A percentile compares a stretch with the other conserved stretches of the same genome.
Conservation (phyloP, 2,329 filamentous ascomycete genomes). For the Nothophaeocryptopus gaeumannii region DNA sequence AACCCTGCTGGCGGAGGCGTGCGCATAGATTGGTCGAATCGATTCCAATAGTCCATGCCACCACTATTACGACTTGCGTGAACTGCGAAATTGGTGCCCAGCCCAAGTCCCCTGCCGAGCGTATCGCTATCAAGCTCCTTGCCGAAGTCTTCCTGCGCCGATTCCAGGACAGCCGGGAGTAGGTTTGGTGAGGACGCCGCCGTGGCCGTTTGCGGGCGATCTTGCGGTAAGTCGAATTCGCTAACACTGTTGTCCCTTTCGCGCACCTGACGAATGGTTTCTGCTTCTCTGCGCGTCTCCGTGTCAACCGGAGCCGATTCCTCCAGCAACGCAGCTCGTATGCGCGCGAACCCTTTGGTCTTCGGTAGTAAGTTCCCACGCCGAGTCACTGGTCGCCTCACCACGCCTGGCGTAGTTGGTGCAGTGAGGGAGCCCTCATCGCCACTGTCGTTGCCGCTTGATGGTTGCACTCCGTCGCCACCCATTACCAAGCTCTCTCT, state of each 20-base stretch:
- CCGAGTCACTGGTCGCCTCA: slow-evolving; percentile 77
- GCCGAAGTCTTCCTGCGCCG: slow-evolving; percentile 65
- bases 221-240: slow-evolving; percentile 31
- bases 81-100: slow-evolving; percentile 69
- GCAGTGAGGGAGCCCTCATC: slow-evolving; percentile 57
- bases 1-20: slow-evolving; percentile 63
- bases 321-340: slow-evolving; percentile 83
- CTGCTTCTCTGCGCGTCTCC: slow-evolving; percentile 85
- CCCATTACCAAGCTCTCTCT: slow-evolving; percentile 88
- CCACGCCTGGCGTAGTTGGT: slow-evolving; percentile 65
- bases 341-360: slow-evolving; percentile 91
- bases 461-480: slow-evolving; percentile 82
- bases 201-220: slow-evolving; percentile 51
- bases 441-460: slow-evolving; percentile 74
- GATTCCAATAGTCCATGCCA: slow-evolving; percentile 74
- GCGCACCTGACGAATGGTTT: slow-evolving; percentile 91
- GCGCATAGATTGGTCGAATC: slow-evolving; percentile 64
- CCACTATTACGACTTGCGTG: slow-evolving; percentile 70
- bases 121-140: slow-evolving; percentile 54
- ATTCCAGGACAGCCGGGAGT: slow-evolving; percentile 54
- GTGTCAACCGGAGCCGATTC: slow-evolving; percentile 84
- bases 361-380: slow-evolving; percentile 91
- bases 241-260: slow-evolving; percentile 67
- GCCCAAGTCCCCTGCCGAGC: slow-evolving; percentile 33
- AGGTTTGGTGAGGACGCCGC: slow-evolving; percentile 68